Percentiles rank a stretch among this genome's conserved stretches.
These are phyloP conservation scores for Drosera spatulata DNA, from an alignment of 179 eudicot genomes.

Conservation along the genomic window DNA sequence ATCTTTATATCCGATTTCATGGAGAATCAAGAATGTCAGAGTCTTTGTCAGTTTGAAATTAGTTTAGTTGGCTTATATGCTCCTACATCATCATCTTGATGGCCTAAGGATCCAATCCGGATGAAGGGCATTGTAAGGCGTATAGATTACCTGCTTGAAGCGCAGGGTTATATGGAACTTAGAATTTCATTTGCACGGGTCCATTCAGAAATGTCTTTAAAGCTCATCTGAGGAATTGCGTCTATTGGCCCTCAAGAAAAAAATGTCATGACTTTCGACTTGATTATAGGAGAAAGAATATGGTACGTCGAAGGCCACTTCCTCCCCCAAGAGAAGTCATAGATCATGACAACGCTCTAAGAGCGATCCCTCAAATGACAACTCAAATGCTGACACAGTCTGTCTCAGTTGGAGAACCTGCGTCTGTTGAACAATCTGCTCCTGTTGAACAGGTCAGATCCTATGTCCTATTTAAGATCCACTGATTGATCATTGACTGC, in stretches of 20 bases:
- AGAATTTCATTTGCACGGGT: too few species aligned
- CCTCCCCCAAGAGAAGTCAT: slow-evolving; percentile 65
- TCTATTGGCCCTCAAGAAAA: too few species aligned
- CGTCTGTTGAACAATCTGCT: slow-evolving; percentile 16
- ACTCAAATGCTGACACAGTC: not conserved
- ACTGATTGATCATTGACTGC: too few species aligned
- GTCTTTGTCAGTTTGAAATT: too few species aligned
- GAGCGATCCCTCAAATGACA: slow-evolving; percentile 10
- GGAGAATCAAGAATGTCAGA: too few species aligned
- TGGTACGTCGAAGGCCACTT: slow-evolving; percentile 25
- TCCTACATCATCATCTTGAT: not conserved
- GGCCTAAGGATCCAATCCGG: not conserved
- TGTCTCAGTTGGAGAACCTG: too few species aligned
- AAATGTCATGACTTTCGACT: too few species aligned
- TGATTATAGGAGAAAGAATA: slow-evolving; percentile 1
- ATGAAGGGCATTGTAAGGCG: not conserved
- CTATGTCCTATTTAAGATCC: not conserved
- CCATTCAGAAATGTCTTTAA: too few species aligned
- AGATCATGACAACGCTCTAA: slow-evolving; percentile 44
- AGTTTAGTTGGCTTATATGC: too few species aligned
- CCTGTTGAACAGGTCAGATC: slow-evolving; percentile 35
- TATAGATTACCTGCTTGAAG: too few species aligned
- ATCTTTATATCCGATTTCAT: not conserved
- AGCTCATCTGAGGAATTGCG: too few species aligned
- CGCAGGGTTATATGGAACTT: too few species aligned